Base-by-base conservation (phyloP, 257 asterid genomes). In the Nicotiana noctiflora region DNA sequence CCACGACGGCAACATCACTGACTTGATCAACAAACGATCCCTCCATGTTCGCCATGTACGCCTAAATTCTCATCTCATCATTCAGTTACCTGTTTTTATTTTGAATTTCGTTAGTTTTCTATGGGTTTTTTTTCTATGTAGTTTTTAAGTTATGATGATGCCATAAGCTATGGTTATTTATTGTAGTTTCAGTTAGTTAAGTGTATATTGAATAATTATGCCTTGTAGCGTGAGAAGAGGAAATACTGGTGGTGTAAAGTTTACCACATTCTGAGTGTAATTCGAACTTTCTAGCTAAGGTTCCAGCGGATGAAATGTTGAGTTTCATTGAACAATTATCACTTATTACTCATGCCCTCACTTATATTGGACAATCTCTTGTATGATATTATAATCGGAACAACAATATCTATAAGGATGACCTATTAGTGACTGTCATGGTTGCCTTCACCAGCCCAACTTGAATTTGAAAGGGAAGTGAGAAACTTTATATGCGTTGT, bases 1-100 rank as follows among this genome's bases (percentile, higher is more conserved):
- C 85, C 88, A 84, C 87, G 98, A 94, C 83, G 96, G 98, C 86
- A 94, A 85, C 91, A 91, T 96, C 88, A 83, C 94, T 80, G 88
- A 90, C 89, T 86, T 96, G 87, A 91, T 96, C 61, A 82, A 89
- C 86, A 79, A 79, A 74, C 98, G 97, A 17, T 81, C 89, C 60
- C 86, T 87, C 86, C 59, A 81, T 75, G 56, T 25, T 60, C 86
- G 80, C 25, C 79, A 72, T 77, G 94, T 90, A 81, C 17, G 85
- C 55, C 23, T 40, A 57, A 46, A 6, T 67, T 31, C 25, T 53
- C 4, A 8, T 8, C 52, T 34, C 8, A n/a, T 60, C 19, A 25
- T 25, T 63, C 11, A 21, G 23, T 70, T 23, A 49, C 8, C 15
- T 34, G 11, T 52, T 6, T 80, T 25, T 62, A 6, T 62, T 40